Percentiles rank a stretch among this genome's conserved stretches.
Evolutionary conservation across 2,329 filamentous ascomycete genomes (phyloP).

Genomic region (Pyrenochaeta sp.): DNA sequence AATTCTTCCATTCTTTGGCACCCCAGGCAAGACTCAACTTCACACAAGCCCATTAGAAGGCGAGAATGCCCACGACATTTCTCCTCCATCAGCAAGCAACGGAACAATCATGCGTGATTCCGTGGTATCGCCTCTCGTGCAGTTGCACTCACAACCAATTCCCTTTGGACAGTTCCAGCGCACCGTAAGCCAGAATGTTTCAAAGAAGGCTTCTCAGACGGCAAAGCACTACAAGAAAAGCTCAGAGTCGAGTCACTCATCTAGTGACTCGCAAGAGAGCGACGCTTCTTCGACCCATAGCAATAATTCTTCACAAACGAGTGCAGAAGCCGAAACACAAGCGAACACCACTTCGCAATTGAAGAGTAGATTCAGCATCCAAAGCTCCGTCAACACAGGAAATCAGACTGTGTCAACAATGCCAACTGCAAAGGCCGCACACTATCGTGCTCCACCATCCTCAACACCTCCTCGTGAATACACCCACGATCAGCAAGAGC

Average conservation of each 20-base stretch:
- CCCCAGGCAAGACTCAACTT: constrained; percentile 26
- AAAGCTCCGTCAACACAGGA: too few species aligned
- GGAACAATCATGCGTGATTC: constrained; percentile 32
- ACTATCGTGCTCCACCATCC: constrained; percentile 21
- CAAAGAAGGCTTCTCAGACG: constrained; percentile 5
- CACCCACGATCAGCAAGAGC: constrained; percentile 30
- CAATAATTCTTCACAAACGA: constrained; percentile 49
- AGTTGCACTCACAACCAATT: constrained; percentile 20
- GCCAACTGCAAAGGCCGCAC: too few species aligned
- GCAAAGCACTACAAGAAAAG: constrained; percentile 17
- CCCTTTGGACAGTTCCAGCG: constrained; percentile 21
- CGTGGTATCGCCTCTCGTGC: constrained; percentile 40
- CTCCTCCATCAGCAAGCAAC: constrained; percentile 39
- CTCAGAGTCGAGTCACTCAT: constrained; percentile 38
- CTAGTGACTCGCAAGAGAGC: constrained; percentile 45
- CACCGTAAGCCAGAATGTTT: constrained; percentile 15
- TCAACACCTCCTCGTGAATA: constrained; percentile 32
- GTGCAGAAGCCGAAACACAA: constrained; percentile 42
- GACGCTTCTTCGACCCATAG: constrained; percentile 51
- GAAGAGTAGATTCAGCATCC: constrained; percentile 22
- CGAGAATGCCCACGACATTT: constrained; percentile 34
- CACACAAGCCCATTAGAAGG: constrained; percentile 27
- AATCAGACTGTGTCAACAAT: too few species aligned
- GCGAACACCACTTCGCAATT: constrained; percentile 21
- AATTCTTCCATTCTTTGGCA: constrained; percentile 35